phyloP scores from a whole-genome alignment of 2,329 filamentous ascomycete genomes.

The Beauveria caledonica region DNA sequence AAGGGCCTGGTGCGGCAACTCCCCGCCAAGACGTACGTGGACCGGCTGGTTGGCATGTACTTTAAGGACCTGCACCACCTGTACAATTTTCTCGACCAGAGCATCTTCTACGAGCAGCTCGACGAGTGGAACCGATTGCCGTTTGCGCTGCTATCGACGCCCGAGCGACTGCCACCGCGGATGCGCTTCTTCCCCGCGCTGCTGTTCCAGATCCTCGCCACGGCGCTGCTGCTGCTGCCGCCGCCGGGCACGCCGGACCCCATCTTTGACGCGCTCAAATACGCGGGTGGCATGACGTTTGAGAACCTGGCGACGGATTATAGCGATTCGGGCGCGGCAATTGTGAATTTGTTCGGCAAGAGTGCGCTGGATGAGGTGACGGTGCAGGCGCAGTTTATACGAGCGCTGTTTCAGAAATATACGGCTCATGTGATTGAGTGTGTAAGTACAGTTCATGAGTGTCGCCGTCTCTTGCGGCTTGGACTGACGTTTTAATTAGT shows the following conservation, averaged over 20 bases:
- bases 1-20: constrained; percentile 50
- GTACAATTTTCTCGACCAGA: constrained; percentile 47
- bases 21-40: constrained; percentile 45
- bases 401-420: constrained; percentile 50
- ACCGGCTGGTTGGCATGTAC: constrained; percentile 46
- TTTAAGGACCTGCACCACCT: constrained; percentile 52
- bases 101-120: constrained; percentile 42
- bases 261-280: constrained; percentile 48
- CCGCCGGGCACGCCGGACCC: constrained; percentile 33
- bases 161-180: constrained; percentile 40
- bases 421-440: constrained; percentile 50
- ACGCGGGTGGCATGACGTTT: constrained; percentile 50
- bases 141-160: constrained; percentile 41
- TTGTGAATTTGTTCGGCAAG: constrained; percentile 49
- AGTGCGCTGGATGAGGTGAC: constrained; percentile 46
- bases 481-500: constrained; percentile 26
- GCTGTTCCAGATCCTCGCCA: constrained; percentile 50
- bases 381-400: constrained; percentile 49
- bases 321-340: constrained; percentile 47
- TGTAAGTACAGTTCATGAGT: constrained; percentile 27
- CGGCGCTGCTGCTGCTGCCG: constrained; percentile 44
- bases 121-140: constrained; percentile 47
- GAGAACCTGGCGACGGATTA: constrained; percentile 54
- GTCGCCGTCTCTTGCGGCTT: not conserved
- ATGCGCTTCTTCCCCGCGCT: constrained; percentile 51